Evolutionary conservation across 371 early-diverging fungal genomes (phyloP).

Genomic region (Basidiobolus meristosporus): DNA sequence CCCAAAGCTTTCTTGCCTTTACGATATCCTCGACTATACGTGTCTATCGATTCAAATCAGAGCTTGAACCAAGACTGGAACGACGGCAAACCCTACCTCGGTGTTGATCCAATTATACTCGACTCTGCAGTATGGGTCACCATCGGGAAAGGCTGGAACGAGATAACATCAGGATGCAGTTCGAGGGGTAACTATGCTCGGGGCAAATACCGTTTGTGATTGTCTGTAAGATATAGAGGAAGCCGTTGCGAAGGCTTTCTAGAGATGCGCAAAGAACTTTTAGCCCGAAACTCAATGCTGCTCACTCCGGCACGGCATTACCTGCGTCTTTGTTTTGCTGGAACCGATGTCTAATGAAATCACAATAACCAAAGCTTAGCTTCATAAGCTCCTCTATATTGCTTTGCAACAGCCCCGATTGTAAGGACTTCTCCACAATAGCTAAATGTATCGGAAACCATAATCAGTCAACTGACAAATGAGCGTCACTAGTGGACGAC

Average conservation of each 20-base stretch:
- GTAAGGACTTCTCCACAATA: constrained; percentile 1
- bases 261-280: no score
- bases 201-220: neutral
- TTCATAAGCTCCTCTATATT: constrained; percentile 5
- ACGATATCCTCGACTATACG: neutral
- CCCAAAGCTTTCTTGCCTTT: neutral
- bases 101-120: neutral
- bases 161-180: neutral
- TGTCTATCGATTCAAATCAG: constrained; percentile 1
- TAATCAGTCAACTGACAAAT: no score
- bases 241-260: no score
- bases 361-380: neutral
- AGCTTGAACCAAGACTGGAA: neutral
- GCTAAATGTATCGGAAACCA: no score
- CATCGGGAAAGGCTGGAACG: neutral
- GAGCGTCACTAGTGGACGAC: no score
- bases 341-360: neutral
- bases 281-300: neutral
- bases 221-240: neutral
- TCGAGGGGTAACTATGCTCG: neutral
- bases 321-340: neutral
- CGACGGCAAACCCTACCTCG: neutral
- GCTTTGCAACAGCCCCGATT: neutral
- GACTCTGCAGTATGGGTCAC: neutral
- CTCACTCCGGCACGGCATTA: neutral